Evolutionary conservation across 23 red algal genomes (phyloP).

Genomic region (Porphyridium purpureum): DNA sequence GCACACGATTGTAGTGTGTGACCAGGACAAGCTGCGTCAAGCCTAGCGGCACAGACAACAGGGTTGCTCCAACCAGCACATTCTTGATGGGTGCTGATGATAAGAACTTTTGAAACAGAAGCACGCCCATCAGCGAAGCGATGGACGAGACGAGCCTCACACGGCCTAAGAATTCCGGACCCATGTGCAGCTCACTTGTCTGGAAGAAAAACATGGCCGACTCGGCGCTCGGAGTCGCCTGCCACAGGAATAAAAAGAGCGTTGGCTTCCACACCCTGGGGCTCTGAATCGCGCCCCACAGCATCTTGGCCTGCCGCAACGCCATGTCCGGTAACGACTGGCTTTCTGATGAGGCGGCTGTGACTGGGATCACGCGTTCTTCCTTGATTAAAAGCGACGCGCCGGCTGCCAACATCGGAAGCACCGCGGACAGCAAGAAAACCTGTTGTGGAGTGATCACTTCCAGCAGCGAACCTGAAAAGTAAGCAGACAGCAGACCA

Average conservation of each 20-base stretch:
- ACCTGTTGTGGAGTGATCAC: slow-evolving; percentile 34
- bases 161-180: slow-evolving; percentile 80
- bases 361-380: neutral
- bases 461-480: slow-evolving; percentile 76
- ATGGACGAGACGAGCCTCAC: slow-evolving; percentile 60
- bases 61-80: slow-evolving; percentile 43
- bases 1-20: slow-evolving; percentile 29
- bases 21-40: slow-evolving; percentile 79
- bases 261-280: slow-evolving; percentile 41
- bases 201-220: slow-evolving; percentile 75
- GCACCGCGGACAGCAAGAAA: slow-evolving; percentile 41
- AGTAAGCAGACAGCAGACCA: slow-evolving; percentile 64
- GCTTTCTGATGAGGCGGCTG: neutral
- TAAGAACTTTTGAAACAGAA: slow-evolving; percentile 42
- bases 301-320: slow-evolving; percentile 6
- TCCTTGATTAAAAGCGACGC: slow-evolving; percentile 36
- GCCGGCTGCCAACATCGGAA: slow-evolving; percentile 31
- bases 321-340: neutral
- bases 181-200: slow-evolving; percentile 60
- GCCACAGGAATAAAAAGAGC: slow-evolving; percentile 75
- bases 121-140: slow-evolving; percentile 50
- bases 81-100: slow-evolving; percentile 28
- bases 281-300: slow-evolving; percentile 46
- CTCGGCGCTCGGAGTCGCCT: slow-evolving; percentile 71
- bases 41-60: slow-evolving; percentile 59